phyloP scores from a whole-genome alignment of 257 asterid genomes.

The Paraleonurus japonicus region DNA sequence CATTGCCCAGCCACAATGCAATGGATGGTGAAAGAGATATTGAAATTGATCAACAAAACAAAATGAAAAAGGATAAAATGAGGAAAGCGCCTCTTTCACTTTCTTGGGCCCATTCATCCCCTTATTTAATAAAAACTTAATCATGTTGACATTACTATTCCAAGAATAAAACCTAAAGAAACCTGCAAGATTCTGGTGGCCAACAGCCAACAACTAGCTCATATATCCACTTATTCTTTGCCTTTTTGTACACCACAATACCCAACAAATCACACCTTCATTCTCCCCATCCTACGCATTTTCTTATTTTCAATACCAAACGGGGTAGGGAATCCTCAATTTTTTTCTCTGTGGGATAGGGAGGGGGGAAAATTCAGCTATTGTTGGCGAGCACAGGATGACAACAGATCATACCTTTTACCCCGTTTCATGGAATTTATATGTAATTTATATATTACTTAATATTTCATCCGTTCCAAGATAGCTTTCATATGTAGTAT shows the following conservation, averaged over 20 bases:
- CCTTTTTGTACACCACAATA: constrained; percentile 5
- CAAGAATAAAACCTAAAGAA: constrained; percentile 16
- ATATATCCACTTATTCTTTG: constrained; percentile 3
- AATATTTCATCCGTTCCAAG: too few relatives aligned
- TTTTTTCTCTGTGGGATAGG: too few relatives aligned
- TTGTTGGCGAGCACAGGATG: too few relatives aligned
- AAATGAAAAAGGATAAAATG: background rate
- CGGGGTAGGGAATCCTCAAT: too few relatives aligned
- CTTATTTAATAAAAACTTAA: background rate
- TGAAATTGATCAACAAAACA: constrained; percentile 21
- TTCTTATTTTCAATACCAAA: too few relatives aligned
- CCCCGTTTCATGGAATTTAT: too few relatives aligned
- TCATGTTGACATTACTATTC: constrained; percentile 17
- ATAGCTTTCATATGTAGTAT: too few relatives aligned
- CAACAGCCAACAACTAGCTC: constrained; percentile 1
- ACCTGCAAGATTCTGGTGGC: constrained; percentile 17
- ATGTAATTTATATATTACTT: too few relatives aligned
- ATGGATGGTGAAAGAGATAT: constrained; percentile 31
- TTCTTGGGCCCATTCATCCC: constrained; percentile 25
- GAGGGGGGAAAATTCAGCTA: too few relatives aligned
- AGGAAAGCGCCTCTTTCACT: constrained; percentile 11
- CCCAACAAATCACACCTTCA: background rate
- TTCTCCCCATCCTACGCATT: too few relatives aligned
- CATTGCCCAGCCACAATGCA: constrained; percentile 25
- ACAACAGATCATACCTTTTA: too few relatives aligned